Evolutionary conservation across 441 rosid genomes (phyloP).

Genomic region (Croton setiger): DNA sequence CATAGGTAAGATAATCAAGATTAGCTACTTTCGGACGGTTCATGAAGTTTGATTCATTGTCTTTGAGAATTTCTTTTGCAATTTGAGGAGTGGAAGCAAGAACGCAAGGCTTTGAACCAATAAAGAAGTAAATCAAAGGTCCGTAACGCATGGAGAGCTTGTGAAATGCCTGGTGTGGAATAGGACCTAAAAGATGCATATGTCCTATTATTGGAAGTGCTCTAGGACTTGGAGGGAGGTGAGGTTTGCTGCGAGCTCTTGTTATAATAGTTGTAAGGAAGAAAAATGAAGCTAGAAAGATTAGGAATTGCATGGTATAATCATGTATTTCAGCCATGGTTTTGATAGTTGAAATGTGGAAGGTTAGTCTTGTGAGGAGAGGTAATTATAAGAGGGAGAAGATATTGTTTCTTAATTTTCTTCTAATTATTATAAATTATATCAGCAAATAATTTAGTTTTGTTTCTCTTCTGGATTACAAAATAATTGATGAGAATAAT

Average conservation of each 20-base stretch:
- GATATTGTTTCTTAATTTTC: no score
- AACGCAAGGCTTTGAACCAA: slow-evolving; percentile 45
- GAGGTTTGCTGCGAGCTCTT: slow-evolving; percentile 6
- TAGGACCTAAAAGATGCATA: slow-evolving; percentile 40
- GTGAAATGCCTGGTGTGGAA: slow-evolving; percentile 43
- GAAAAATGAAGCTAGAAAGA: slow-evolving; percentile 26
- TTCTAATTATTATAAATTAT: no score
- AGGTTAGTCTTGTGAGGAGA: no score
- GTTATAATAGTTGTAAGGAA: slow-evolving; percentile 20
- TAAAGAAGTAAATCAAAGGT: slow-evolving; percentile 38
- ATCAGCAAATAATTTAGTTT: no score
- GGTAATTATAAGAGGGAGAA: no score
- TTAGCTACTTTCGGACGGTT: slow-evolving; percentile 51
- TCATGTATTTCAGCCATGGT: slow-evolving; percentile 29
- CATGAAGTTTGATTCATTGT: slow-evolving; percentile 47
- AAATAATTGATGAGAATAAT: no score
- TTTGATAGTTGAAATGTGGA: background rate
- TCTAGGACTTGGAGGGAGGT: slow-evolving; percentile 41
- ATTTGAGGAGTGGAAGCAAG: slow-evolving; percentile 38
- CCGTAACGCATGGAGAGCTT: slow-evolving; percentile 40
- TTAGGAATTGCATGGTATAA: slow-evolving; percentile 20
- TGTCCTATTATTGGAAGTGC: slow-evolving; percentile 47
- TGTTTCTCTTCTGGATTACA: no score
- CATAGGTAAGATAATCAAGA: slow-evolving; percentile 66
- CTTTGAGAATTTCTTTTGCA: slow-evolving; percentile 41